Conservation (phyloP, 169 alveolate genomes). For the Cryptosporidium bovis region DNA sequence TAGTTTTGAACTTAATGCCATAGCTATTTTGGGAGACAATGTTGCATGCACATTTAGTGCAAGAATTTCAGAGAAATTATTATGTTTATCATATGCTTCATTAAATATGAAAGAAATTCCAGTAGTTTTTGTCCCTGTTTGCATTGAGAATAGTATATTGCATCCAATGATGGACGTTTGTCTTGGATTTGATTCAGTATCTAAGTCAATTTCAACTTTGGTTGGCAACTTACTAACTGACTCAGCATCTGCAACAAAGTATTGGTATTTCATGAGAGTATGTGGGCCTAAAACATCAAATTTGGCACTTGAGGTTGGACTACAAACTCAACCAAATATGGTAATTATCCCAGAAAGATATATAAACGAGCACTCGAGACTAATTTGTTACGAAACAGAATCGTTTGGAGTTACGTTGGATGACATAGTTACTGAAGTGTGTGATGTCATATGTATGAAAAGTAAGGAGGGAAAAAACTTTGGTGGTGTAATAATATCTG, state of each 20-base stretch:
- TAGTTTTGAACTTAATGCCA: slow-evolving; percentile 78
- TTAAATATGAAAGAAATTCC: slow-evolving; percentile 66
- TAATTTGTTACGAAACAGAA: slow-evolving; percentile 83
- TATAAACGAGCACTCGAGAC: slow-evolving; percentile 20
- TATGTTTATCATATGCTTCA: slow-evolving; percentile 75
- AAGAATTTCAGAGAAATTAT: slow-evolving; percentile 81
- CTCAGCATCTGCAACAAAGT: slow-evolving; percentile 88
- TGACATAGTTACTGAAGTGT: slow-evolving; percentile 93
- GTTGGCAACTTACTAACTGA: slow-evolving; percentile 89
- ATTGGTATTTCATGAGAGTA: slow-evolving; percentile 88
- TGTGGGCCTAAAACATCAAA: slow-evolving; percentile 91
- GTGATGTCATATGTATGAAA: slow-evolving; percentile 93
- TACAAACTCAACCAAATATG: slow-evolving; percentile 87
- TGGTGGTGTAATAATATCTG: slow-evolving; percentile 97
- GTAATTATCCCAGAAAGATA: slow-evolving; percentile 86
- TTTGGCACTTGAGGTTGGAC: slow-evolving; percentile 85
- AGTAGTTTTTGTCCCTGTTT: slow-evolving; percentile 86
- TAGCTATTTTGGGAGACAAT: slow-evolving; percentile 87
- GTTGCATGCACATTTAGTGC: slow-evolving; percentile 86
- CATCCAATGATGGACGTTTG: slow-evolving; percentile 83
- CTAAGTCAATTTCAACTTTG: slow-evolving; percentile 84
- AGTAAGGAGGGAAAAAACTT: slow-evolving; percentile 92
- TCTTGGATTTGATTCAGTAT: slow-evolving; percentile 89
- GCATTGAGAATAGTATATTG: slow-evolving; percentile 84
- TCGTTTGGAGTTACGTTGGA: slow-evolving; percentile 89